These are phyloP conservation scores for Quercus phellos DNA, from an alignment of 331 rosid genomes.

Conservation along the genomic window DNA sequence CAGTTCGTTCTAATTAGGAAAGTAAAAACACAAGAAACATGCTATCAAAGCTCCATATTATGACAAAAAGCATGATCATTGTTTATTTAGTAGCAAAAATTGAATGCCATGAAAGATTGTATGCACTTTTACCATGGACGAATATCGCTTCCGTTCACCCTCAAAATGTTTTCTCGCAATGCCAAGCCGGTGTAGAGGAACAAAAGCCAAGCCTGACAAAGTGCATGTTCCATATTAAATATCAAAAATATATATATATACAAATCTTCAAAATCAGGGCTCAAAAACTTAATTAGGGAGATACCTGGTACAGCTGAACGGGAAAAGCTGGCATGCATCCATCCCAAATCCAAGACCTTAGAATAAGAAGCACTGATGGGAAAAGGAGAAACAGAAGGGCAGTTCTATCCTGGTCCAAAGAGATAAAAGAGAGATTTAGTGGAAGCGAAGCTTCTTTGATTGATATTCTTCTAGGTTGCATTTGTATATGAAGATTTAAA, in stretches of 20 bases:
- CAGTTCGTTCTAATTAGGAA: not conserved
- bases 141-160: slow-evolving; percentile 97
- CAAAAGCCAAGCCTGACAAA: slow-evolving; percentile 87
- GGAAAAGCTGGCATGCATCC: slow-evolving; percentile 98
- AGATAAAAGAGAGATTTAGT: not conserved
- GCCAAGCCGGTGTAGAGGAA: slow-evolving; percentile 95
- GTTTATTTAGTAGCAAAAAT: not conserved
- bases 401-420: slow-evolving; percentile 79
- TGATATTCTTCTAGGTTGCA: too few species aligned
- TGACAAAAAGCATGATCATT: not conserved
- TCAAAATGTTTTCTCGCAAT: slow-evolving; percentile 88
- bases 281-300: not conserved
- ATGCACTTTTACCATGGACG: slow-evolving; percentile 70
- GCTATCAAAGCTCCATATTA: not conserved
- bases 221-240: slow-evolving; percentile 19
- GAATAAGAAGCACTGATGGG: slow-evolving; percentile 65
- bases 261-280: slow-evolving; percentile 9
- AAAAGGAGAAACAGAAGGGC: slow-evolving; percentile 90
- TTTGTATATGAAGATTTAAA: too few species aligned
- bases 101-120: not conserved
- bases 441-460: slow-evolving; percentile 10
- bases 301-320: slow-evolving; percentile 92
- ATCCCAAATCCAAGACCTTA: slow-evolving; percentile 86
- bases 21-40: not conserved
- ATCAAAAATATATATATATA: not conserved